Evolutionary conservation across 305 asterid genomes (phyloP).

Genomic region (Fraxinus xanthoxyloides): DNA sequence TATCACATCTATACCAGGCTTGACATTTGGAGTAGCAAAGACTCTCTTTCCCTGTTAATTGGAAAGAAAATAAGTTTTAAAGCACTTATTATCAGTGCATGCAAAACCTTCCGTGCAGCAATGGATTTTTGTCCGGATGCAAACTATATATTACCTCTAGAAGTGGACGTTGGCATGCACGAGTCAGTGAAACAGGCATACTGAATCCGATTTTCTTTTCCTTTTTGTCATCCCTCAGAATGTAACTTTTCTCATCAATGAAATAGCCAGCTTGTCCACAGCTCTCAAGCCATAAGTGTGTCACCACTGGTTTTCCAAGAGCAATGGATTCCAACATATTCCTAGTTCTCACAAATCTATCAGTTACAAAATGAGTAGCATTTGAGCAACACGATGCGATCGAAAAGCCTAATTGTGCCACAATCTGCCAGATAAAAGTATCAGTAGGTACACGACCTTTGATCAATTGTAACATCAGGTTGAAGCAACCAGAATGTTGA

Average conservation of each 20-base stretch:
- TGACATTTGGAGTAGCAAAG: slow-evolving; percentile 57
- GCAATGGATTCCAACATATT: slow-evolving; percentile 81
- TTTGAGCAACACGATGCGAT: slow-evolving; percentile 50
- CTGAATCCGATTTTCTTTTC: slow-evolving; percentile 70
- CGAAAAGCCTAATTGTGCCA: slow-evolving; percentile 51
- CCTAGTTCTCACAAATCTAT: slow-evolving; percentile 64
- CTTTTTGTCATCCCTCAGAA: slow-evolving; percentile 70
- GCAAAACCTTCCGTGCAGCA: not conserved
- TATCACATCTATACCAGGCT: slow-evolving; percentile 54
- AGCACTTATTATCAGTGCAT: not conserved
- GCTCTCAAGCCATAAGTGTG: slow-evolving; percentile 74
- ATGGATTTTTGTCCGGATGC: slow-evolving; percentile 9
- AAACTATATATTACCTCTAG: slow-evolving; percentile 42
- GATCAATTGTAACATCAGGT: slow-evolving; percentile 11
- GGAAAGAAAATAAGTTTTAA: slow-evolving; percentile 19
- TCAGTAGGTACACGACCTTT: slow-evolving; percentile 16
- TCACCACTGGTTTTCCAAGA: slow-evolving; percentile 66
- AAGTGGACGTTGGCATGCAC: slow-evolving; percentile 61
- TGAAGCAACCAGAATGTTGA: slow-evolving; percentile 5
- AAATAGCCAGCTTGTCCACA: slow-evolving; percentile 59
- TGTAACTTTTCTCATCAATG: slow-evolving; percentile 57
- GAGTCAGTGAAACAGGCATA: slow-evolving; percentile 60
- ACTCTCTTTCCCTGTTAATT: slow-evolving; percentile 58
- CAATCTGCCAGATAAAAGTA: slow-evolving; percentile 44
- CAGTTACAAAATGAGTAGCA: slow-evolving; percentile 75